Conservation (phyloP, 768 basidiomycete genomes). For the Boletales sp. region DNA sequence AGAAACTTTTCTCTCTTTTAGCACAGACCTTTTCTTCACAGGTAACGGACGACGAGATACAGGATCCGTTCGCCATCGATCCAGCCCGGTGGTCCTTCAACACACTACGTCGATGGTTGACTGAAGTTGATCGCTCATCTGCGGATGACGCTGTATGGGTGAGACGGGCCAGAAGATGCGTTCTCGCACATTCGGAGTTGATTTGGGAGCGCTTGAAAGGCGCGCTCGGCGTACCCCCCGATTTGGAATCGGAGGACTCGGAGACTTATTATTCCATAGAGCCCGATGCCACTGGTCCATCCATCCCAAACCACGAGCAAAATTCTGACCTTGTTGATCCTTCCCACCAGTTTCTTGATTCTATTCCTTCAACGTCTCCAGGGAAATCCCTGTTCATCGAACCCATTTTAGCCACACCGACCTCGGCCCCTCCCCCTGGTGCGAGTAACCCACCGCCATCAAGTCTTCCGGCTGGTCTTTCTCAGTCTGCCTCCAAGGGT, state of each 20-base stretch:
- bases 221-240: slow-evolving; percentile 82
- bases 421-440: slow-evolving; percentile 18
- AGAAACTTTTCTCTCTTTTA: slow-evolving; percentile 68
- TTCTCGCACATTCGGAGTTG: slow-evolving; percentile 74
- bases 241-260: slow-evolving; percentile 64
- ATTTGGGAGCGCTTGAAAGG: slow-evolving; percentile 91
- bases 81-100: slow-evolving; percentile 68
- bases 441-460: slow-evolving; percentile 36
- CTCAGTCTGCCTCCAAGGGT: slow-evolving; percentile 21
- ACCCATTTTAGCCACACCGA: slow-evolving; percentile 43
- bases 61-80: slow-evolving; percentile 44
- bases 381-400: slow-evolving; percentile 40
- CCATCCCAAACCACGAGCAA: neutral
- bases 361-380: slow-evolving; percentile 12
- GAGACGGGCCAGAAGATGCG: slow-evolving; percentile 65
- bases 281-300: neutral
- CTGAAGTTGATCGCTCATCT: slow-evolving; percentile 54
- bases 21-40: slow-evolving; percentile 59
- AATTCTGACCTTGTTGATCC: neutral
- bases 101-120: slow-evolving; percentile 69
- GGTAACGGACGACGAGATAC: slow-evolving; percentile 24
- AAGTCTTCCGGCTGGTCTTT: slow-evolving; percentile 33
- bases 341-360: neutral
- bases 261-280: neutral
- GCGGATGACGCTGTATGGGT: slow-evolving; percentile 74